Evolutionary conservation across 2,329 filamentous ascomycete species (phyloP).

Genomic region (Alternaria conjuncta): DNA sequence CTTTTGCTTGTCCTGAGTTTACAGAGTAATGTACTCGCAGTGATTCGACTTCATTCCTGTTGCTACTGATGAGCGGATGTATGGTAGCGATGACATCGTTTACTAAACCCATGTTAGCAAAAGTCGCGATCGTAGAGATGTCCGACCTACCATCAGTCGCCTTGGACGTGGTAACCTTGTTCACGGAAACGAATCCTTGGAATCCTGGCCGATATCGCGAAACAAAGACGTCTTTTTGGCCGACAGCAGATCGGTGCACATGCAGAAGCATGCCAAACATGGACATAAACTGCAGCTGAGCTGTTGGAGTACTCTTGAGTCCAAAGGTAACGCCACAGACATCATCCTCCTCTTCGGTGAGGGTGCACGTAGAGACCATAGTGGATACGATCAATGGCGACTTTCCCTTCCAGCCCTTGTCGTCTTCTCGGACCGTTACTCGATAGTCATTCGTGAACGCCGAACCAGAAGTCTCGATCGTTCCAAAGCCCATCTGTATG

Average conservation of each 20-base stretch:
- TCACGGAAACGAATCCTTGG: slow-evolving; percentile 1
- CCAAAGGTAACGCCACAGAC: slow-evolving; percentile 3
- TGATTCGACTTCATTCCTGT: background rate
- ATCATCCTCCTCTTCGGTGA: background rate
- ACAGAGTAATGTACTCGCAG: background rate
- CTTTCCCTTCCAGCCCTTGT: slow-evolving; percentile 7
- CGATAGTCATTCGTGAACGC: slow-evolving; percentile 9
- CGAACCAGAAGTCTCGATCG: slow-evolving; percentile 6
- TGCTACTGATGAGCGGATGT: background rate
- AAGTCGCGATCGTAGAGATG: background rate
- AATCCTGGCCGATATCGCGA: slow-evolving; percentile 35
- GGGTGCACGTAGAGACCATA: slow-evolving; percentile 9
- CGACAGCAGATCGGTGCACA: slow-evolving; percentile 9
- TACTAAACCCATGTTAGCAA: background rate
- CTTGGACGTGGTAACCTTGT: background rate
- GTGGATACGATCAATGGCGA: slow-evolving; percentile 20
- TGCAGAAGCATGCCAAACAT: slow-evolving; percentile 5
- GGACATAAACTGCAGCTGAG: background rate
- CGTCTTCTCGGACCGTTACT: slow-evolving; percentile 15
- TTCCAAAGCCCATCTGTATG: slow-evolving; percentile 22
- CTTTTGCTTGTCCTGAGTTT: background rate
- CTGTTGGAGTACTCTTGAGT: slow-evolving; percentile 7
- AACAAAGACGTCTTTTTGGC: slow-evolving; percentile 28
- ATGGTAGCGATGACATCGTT: background rate
- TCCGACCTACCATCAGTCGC: background rate